phyloP scores from a whole-genome alignment of 805 yeast species.

The Ogataea trehaloabstinens region DNA sequence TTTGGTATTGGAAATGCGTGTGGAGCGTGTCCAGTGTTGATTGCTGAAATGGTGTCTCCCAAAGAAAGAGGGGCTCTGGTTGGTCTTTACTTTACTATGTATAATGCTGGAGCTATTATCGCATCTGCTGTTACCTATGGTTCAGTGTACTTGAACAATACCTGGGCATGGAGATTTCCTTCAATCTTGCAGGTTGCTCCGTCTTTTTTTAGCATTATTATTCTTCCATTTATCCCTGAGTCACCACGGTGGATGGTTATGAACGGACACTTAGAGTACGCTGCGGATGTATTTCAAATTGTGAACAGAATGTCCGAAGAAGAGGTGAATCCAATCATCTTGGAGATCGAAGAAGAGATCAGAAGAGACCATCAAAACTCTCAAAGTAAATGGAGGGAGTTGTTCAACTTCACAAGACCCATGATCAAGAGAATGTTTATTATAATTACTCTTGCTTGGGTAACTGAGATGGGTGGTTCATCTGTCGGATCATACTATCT shows the following conservation, averaged over 20 bases:
- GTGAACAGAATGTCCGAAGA: too few relatives aligned
- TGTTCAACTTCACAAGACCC: too few relatives aligned
- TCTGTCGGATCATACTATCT: constrained; percentile 46
- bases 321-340: too few relatives aligned
- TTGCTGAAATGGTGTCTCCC: constrained; percentile 30
- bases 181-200: constrained; percentile 47
- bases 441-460: too few relatives aligned
- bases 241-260: constrained; percentile 38
- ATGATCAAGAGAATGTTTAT: too few relatives aligned
- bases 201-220: constrained; percentile 37
- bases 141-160: constrained; percentile 36
- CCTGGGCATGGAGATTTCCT: constrained; percentile 54
- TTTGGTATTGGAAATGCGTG: constrained; percentile 20
- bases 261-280: too few relatives aligned
- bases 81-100: constrained; percentile 40
- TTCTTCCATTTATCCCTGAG: constrained; percentile 39
- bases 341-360: too few relatives aligned
- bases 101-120: constrained; percentile 44
- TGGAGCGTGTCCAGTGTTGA: constrained; percentile 27
- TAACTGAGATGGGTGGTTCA: constrained; percentile 44
- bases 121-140: constrained; percentile 40
- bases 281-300: too few relatives aligned
- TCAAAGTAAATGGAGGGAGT: too few relatives aligned
- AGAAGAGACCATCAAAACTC: too few relatives aligned
- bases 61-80: constrained; percentile 30